Conservation (phyloP, 305 asterid species). For the Plantago lanceolata region DNA sequence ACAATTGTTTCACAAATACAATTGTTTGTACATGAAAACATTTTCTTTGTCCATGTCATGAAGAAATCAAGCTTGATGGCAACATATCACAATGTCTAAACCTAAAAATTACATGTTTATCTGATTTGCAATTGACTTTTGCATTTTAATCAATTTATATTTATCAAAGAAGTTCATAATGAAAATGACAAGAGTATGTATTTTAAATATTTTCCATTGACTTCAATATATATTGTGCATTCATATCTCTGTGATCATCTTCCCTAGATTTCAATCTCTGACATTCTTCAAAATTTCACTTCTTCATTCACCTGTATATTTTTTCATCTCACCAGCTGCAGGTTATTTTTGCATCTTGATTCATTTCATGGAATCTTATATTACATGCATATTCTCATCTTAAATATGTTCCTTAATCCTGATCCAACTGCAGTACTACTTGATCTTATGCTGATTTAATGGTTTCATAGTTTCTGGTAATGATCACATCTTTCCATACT, state of each 20-base stretch:
- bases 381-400: too few species aligned
- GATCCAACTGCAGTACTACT: too few species aligned
- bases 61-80: too few species aligned
- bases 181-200: neutral
- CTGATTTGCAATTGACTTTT: constrained; percentile 1
- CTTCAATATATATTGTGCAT: neutral
- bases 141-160: neutral
- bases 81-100: too few species aligned
- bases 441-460: too few species aligned
- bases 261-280: neutral
- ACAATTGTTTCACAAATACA: too few species aligned
- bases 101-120: neutral
- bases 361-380: neutral
- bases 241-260: neutral
- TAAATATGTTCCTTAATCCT: too few species aligned
- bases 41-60: too few species aligned
- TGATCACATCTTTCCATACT: too few species aligned
- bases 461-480: too few species aligned
- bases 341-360: neutral
- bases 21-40: too few species aligned
- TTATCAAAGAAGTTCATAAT: neutral
- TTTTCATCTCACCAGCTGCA: neutral
- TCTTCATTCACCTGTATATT: neutral
- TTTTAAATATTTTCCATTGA: neutral
- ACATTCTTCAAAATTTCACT: neutral